phyloP scores from a whole-genome alignment of 2,329 filamentous ascomycete species.

The Epichloe bromicola region DNA sequence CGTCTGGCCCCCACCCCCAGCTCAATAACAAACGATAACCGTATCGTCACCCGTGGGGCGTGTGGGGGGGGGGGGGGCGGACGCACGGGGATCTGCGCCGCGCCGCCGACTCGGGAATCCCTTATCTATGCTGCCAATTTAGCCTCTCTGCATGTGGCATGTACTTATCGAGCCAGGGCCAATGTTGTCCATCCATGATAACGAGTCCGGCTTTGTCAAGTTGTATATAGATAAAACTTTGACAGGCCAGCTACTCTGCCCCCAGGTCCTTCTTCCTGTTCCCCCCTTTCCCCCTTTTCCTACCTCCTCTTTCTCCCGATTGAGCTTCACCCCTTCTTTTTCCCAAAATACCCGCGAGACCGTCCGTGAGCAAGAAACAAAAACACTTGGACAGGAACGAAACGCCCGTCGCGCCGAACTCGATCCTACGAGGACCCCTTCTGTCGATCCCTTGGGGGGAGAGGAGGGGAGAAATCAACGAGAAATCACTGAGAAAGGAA shows the following conservation, averaged over 20 bases:
- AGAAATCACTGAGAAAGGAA: not conserved
- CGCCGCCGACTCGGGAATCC: slow-evolving; percentile 3
- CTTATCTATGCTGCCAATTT: not conserved
- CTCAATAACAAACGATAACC: too few species aligned
- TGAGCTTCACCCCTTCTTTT: too few species aligned
- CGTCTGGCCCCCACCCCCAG: too few species aligned
- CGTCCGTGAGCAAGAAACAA: too few species aligned
- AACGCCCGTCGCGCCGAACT: too few species aligned
- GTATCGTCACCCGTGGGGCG: too few species aligned
- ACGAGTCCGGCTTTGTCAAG: not conserved
- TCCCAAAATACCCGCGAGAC: too few species aligned
- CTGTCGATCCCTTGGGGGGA: too few species aligned
- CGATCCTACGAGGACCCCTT: too few species aligned
- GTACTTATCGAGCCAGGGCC: not conserved
- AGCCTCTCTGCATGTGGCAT: not conserved
- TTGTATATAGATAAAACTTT: not conserved
- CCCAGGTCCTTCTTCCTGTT: not conserved
- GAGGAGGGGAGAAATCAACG: too few species aligned
- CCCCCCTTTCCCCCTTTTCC: not conserved
- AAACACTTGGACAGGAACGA: too few species aligned
- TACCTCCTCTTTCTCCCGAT: not conserved
- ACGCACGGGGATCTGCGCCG: not conserved
- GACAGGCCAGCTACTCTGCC: not conserved
- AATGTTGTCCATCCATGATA: not conserved
- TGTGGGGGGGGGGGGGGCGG: too few species aligned